Evolutionary conservation across 257 asterid genomes (phyloP).

Genomic region (Salvia miltiorrhiza): DNA sequence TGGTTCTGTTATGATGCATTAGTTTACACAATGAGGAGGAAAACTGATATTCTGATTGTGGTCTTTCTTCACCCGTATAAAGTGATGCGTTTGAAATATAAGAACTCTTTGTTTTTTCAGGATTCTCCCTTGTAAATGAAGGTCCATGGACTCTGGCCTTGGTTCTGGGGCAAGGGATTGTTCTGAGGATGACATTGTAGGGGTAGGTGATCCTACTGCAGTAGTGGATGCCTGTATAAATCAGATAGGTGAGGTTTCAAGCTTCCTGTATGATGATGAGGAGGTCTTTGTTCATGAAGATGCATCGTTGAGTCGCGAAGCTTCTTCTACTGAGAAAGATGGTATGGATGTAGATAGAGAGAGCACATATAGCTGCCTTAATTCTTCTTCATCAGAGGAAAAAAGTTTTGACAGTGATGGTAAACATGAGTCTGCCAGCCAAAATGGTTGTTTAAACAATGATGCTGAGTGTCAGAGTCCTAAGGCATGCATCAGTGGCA

Average conservation of each 20-base stretch:
- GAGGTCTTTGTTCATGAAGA: slow-evolving; percentile 25
- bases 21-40: neutral
- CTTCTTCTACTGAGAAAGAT: slow-evolving; percentile 29
- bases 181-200: slow-evolving; percentile 10
- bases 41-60: neutral
- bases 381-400: slow-evolving; percentile 41
- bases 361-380: slow-evolving; percentile 47
- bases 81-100: neutral
- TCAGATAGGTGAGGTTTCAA: slow-evolving; percentile 12
- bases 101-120: slow-evolving; percentile 22
- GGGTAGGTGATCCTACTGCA: slow-evolving; percentile 9
- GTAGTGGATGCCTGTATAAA: slow-evolving; percentile 19
- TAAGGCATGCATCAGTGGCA: slow-evolving; percentile 15
- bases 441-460: slow-evolving; percentile 25
- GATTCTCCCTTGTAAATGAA: slow-evolving; percentile 32
- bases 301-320: slow-evolving; percentile 25
- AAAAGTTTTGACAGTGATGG: slow-evolving; percentile 27
- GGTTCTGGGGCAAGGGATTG: slow-evolving; percentile 22
- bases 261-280: slow-evolving; percentile 25
- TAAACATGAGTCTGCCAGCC: slow-evolving; percentile 32
- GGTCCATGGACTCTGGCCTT: slow-evolving; percentile 37
- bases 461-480: slow-evolving; percentile 20
- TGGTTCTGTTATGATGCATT: slow-evolving; percentile 7
- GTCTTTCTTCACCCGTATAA: neutral
- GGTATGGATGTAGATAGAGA: slow-evolving; percentile 44